Evolutionary conservation across 805 yeast genomes (phyloP), one percentile per base, ranked within the genome.

Genomic region (Yarrowia porcina): DNA sequence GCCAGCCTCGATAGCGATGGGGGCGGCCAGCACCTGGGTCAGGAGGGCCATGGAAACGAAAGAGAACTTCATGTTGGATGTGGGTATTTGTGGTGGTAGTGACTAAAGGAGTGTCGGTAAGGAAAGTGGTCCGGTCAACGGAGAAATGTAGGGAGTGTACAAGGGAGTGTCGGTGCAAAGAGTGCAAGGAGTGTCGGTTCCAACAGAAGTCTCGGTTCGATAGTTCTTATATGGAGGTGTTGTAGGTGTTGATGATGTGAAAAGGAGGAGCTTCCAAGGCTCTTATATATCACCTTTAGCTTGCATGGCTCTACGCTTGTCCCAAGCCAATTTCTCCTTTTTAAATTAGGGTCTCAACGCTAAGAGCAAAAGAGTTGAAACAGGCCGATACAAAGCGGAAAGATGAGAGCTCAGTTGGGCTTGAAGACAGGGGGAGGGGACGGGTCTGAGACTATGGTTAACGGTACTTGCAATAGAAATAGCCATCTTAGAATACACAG

Each of bases 101-200:
- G 38, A 33, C 38, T 27, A 21, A 45, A 49, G 54, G 56, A 49
- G 27, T 21, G 56, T 49, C 56, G 56, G 49, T 45, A 52, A 52
- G 44, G 59, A 36, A 52, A 52, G 44, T 52, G 59, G 59, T 52
- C 59, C 59, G 59, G 44, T 52, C 59, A 52, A 52, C 59, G 59
- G 59, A 52, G 27, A 20, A n/a, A n/a, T n/a, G 17, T 8, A 33
- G 20, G 3, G 50, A 44, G 28, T 12, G 56, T 12, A 27, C 21
- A 17, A 21, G 56, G 28, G 59, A 20, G 33, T 52, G 59, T 35
- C 30, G 21, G 57, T 49, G 57, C 52, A 44, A 42, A 45, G 52
- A 45, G 56, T 32, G 56, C 39, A 49, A 49, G 18, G 56, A 32
- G 28, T 32, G 56, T 47, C 50, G 54, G 4, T 20, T 49, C 56